These are phyloP conservation scores for Chytriomyces hyalinus DNA, from an alignment of 192 early-diverging fungal species.

Conservation along the genomic window DNA sequence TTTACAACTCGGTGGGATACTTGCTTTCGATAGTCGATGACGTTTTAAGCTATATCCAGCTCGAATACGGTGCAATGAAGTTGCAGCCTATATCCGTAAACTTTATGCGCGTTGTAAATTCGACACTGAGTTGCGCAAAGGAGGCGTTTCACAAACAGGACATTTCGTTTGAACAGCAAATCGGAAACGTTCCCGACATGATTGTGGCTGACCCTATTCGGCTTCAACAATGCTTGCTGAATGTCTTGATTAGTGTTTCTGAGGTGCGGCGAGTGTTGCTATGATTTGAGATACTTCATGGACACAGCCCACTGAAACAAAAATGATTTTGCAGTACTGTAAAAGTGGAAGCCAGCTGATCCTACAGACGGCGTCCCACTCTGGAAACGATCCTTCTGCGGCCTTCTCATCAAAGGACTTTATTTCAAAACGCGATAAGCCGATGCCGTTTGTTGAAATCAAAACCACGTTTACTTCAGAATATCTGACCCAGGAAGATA, in stretches of 20 bases:
- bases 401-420: background rate
- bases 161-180: constrained; percentile 3
- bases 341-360: background rate
- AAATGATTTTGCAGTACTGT: background rate
- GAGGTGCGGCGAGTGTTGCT: constrained; percentile 1
- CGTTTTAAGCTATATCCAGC: constrained; percentile 20
- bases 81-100: constrained; percentile 1
- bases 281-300: background rate
- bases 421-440: background rate
- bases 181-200: constrained; percentile 10
- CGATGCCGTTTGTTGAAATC: background rate
- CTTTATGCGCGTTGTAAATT: background rate
- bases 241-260: background rate
- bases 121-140: background rate
- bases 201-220: constrained; percentile 14
- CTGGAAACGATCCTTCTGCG: background rate
- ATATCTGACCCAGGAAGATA: background rate
- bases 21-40: constrained; percentile 23
- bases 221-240: constrained; percentile 20
- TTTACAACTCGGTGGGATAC: background rate
- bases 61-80: constrained; percentile 4
- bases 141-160: constrained; percentile 3
- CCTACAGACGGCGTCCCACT: background rate
- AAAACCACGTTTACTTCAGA: background rate
- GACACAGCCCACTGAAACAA: background rate